Base-by-base conservation (phyloP, 1,284 basidiomycete species). In the Ceratobasidium sp. region DNA sequence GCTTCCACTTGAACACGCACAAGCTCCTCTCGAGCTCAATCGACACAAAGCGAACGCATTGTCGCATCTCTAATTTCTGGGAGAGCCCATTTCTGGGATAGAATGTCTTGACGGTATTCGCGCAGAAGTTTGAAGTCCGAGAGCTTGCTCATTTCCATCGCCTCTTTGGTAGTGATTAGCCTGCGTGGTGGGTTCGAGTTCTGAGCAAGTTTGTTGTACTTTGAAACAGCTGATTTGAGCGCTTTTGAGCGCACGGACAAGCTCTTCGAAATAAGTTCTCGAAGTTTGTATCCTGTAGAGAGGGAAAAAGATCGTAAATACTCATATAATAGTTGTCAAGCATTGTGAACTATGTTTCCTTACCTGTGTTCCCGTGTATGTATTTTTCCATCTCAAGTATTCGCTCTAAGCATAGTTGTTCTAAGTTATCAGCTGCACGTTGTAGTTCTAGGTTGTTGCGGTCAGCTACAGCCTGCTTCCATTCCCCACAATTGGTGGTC, bases 91-190 rank as follows among this genome's bases (percentile, higher is more conserved):
- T 70, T 73, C 42, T 73, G 72, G 0, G 74, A 50, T 1, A 50
- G 71, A 1, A 81, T 67, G 42, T 80, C 77, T 35, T 76, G 72
- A 1, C 72, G 72, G 1, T 75, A 75, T 31, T 78, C 75, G 1
- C 76, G 71, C 0, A 82, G 75, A 0, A 82, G 74, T 15, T 74
- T 70, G 69, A 82, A 80, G 40, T 82, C 77, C 1, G 76, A 76
- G 1, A 81, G 70, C 52, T 79, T 79, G 1, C 70, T 56, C 69
- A 78, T 79, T 10, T 78, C 72, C 0, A 76, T 73, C 0, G 80
- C 75, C 25, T 75, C 57, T 1, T 67, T 22, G 75, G 75, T 77
- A 12, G 78, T 73, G 25, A 81, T 72, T 0, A 54, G 57, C 0
- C 74, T 73, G 0, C 72, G n/a, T n/a, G n/a, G n/a, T n/a, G n/a